Percentiles rank a stretch among this genome's conserved stretches.
Evolutionary conservation across 169 alveolate genomes (phyloP).

Genomic region (Plasmodium cynomolgi): DNA sequence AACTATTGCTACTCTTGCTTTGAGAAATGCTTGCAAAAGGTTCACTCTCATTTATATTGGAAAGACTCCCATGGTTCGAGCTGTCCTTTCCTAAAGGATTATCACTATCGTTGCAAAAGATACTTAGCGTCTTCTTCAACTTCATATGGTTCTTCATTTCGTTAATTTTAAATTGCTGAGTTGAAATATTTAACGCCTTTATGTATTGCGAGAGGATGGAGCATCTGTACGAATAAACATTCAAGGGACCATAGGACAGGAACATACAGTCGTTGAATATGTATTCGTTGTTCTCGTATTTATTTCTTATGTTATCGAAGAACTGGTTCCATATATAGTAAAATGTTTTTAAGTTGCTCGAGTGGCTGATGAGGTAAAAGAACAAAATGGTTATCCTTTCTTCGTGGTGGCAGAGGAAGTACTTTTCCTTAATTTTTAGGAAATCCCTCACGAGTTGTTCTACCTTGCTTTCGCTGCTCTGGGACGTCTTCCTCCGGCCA

Average conservation of each 20-base stretch:
- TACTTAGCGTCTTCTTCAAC: conserved; percentile 18
- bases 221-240: conserved; percentile 50
- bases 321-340: conserved; percentile 71
- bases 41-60: conserved; percentile 14
- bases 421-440: conserved; percentile 41
- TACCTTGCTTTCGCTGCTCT: background rate
- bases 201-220: conserved; percentile 59
- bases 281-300: conserved; percentile 63
- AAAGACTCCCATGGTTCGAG: background rate
- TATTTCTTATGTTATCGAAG: conserved; percentile 44
- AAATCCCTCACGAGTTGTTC: conserved; percentile 43
- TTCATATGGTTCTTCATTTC: conserved; percentile 18
- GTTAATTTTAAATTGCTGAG: conserved; percentile 66
- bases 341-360: conserved; percentile 62
- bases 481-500: background rate
- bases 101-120: conserved; percentile 13
- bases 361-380: conserved; percentile 53
- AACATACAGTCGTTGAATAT: conserved; percentile 35
- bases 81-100: background rate
- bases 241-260: conserved; percentile 62
- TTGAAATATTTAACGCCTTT: conserved; percentile 63
- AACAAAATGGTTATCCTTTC: conserved; percentile 46
- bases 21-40: background rate
- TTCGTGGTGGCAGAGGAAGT: conserved; percentile 61
- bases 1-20: conserved; percentile 1